phyloP scores from a whole-genome alignment of 495 filamentous ascomycete species.

The Astrothelium macrocarpum region DNA sequence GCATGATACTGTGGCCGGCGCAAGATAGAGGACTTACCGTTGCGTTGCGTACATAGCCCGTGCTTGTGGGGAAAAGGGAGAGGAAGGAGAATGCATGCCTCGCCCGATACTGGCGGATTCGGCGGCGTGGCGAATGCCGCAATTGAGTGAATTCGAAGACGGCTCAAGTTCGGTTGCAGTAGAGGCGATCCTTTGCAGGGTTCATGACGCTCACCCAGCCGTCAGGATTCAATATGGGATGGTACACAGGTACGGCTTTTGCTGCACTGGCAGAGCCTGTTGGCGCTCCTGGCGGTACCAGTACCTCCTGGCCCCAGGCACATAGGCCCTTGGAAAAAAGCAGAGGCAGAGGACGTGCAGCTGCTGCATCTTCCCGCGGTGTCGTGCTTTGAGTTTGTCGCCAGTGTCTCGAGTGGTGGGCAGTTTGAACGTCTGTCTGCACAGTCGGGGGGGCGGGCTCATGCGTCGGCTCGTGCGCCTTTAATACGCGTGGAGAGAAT shows the following conservation, averaged over 20 bases:
- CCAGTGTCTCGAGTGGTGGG: background rate
- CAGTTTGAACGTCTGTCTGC: background rate
- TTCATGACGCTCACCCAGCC: background rate
- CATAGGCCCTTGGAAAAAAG: background rate
- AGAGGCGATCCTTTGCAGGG: slow-evolving; percentile 6
- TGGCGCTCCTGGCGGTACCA: slow-evolving; percentile 4
- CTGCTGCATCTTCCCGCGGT: slow-evolving; percentile 4
- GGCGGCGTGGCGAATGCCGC: slow-evolving; percentile 2
- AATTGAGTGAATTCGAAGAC: background rate
- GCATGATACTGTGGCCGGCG: slow-evolving; percentile 3
- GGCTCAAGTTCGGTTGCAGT: background rate
- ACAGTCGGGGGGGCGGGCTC: background rate
- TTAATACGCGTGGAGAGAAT: background rate
- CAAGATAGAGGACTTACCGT: slow-evolving; percentile 2
- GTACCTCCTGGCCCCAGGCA: background rate
- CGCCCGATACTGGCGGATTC: background rate
- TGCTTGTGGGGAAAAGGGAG: background rate
- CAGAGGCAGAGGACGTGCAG: background rate
- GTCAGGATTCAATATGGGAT: background rate
- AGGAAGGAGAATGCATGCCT: slow-evolving; percentile 1
- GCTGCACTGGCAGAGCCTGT: background rate
- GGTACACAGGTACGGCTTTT: background rate
- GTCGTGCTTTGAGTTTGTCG: background rate
- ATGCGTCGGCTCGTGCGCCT: background rate
- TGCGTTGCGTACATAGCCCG: background rate